phyloP scores from a whole-genome alignment of 345 rosid species.

The Aquilaria yunnanensis region DNA sequence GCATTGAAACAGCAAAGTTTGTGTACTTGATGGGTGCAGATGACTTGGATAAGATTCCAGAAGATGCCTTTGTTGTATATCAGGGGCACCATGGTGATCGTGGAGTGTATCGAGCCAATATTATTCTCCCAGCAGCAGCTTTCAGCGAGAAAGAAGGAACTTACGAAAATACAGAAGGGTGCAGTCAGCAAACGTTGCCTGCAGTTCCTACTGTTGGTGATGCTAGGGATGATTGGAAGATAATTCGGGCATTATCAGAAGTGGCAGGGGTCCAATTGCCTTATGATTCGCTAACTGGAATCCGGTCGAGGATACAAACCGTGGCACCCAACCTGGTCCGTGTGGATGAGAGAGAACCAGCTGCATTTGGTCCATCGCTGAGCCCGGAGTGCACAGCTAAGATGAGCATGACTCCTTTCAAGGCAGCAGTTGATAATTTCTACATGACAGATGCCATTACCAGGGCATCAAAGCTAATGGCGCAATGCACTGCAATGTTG shows the following conservation, averaged over 20 bases:
- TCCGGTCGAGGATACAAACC: slow-evolving; percentile 60
- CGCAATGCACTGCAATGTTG: slow-evolving; percentile 84
- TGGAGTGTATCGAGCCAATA: slow-evolving; percentile 82
- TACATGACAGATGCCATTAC: slow-evolving; percentile 95
- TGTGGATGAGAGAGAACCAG: slow-evolving; percentile 72
- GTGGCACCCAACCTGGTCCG: slow-evolving; percentile 87
- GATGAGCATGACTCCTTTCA: slow-evolving; percentile 54
- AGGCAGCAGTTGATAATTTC: slow-evolving; percentile 58
- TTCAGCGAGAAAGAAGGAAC: slow-evolving; percentile 95
- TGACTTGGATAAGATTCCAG: slow-evolving; percentile 78
- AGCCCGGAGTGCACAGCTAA: slow-evolving; percentile 40
- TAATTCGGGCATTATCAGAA: slow-evolving; percentile 85
- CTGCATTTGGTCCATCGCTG: slow-evolving; percentile 60
- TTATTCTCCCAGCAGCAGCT: slow-evolving; percentile 89
- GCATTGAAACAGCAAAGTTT: slow-evolving; percentile 75
- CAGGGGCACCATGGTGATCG: slow-evolving; percentile 97
- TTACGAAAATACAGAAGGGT: slow-evolving; percentile 92
- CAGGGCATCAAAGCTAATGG: slow-evolving; percentile 98
- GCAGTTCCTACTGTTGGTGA: slow-evolving; percentile 99
- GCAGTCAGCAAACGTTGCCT: slow-evolving; percentile 80
- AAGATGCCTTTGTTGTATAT: slow-evolving; percentile 88
- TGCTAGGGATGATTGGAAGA: slow-evolving; percentile 98
- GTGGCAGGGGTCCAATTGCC: slow-evolving; percentile 71
- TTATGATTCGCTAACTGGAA: slow-evolving; percentile 59
- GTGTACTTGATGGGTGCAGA: slow-evolving; percentile 97